Percentiles rank a stretch among this genome's conserved stretches.
phyloP scores from a whole-genome alignment of 805 yeast genomes.

The Saccharomycopsis javanensis region DNA sequence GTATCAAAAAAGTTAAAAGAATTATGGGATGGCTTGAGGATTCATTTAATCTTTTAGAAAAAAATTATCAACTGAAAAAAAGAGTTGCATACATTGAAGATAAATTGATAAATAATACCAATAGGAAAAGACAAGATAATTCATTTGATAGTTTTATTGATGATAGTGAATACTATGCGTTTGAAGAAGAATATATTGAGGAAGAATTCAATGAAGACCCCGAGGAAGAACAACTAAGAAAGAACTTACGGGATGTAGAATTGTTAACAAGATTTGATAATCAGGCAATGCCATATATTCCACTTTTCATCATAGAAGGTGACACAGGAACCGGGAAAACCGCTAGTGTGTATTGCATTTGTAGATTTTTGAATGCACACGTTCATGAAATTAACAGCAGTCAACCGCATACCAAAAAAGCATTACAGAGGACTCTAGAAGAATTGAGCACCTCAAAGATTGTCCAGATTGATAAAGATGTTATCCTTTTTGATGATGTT shows the following conservation, averaged over 20 bases:
- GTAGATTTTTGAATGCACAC: conserved; percentile 52
- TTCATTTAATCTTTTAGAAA: conserved; percentile 7
- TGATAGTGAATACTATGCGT: conserved; percentile 3
- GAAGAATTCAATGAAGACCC: conserved; percentile 21
- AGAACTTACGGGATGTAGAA: conserved; percentile 1
- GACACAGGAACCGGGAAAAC: conserved; percentile 73
- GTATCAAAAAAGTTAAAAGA: neutral
- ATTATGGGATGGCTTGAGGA: conserved; percentile 11
- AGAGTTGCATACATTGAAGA: conserved; percentile 9
- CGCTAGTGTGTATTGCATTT: conserved; percentile 57
- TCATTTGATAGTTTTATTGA: neutral
- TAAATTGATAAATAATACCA: neutral
- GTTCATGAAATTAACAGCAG: conserved; percentile 76
- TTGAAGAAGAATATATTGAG: neutral
- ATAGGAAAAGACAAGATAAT: neutral
- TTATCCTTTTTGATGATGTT: conserved; percentile 77
- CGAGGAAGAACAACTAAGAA: conserved; percentile 24
- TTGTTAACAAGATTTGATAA: conserved; percentile 1
- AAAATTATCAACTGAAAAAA: conserved; percentile 9
- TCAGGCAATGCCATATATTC: conserved; percentile 33
- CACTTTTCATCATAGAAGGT: conserved; percentile 61
- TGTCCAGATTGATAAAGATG: conserved; percentile 49
- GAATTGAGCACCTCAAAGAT: conserved; percentile 81
- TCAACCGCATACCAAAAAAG: conserved; percentile 63
- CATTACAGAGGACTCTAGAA: conserved; percentile 50